These are phyloP conservation scores for Cryptosporidium muris DNA, from an alignment of 169 alveolate genomes.

Conservation along the genomic window DNA sequence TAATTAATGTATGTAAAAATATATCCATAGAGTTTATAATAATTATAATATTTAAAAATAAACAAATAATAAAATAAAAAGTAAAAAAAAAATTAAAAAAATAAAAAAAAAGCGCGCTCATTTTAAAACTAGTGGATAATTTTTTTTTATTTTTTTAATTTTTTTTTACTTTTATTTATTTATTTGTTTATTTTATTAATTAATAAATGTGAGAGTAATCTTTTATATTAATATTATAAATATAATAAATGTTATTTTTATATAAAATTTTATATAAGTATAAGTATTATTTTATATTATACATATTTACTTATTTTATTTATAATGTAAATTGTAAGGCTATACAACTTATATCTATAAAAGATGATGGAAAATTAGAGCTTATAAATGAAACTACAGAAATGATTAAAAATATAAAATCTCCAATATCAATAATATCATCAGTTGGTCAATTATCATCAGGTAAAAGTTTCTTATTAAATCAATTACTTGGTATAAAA, in stretches of 20 bases:
- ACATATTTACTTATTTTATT: background rate
- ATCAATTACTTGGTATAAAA: slow-evolving; percentile 45
- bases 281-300: background rate
- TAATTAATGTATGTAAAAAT: no score
- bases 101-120: no score
- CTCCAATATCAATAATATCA: slow-evolving; percentile 71
- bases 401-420: slow-evolving; percentile 2
- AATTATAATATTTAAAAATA: background rate
- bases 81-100: no score
- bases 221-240: background rate
- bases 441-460: slow-evolving; percentile 81
- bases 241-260: background rate
- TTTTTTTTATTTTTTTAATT: background rate
- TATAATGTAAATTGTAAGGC: background rate
- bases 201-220: background rate
- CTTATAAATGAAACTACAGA: slow-evolving; percentile 26
- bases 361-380: slow-evolving; percentile 5
- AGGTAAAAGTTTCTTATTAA: slow-evolving; percentile 80
- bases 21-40: no score
- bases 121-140: background rate
- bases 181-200: background rate
- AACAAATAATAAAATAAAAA: background rate
- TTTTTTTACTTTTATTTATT: no score
- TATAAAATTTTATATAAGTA: background rate
- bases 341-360: slow-evolving; percentile 6